Evolutionary conservation across 257 asterid genomes (phyloP), one percentile per base, ranked within the genome.

Genomic region (Petunia secreta): DNA sequence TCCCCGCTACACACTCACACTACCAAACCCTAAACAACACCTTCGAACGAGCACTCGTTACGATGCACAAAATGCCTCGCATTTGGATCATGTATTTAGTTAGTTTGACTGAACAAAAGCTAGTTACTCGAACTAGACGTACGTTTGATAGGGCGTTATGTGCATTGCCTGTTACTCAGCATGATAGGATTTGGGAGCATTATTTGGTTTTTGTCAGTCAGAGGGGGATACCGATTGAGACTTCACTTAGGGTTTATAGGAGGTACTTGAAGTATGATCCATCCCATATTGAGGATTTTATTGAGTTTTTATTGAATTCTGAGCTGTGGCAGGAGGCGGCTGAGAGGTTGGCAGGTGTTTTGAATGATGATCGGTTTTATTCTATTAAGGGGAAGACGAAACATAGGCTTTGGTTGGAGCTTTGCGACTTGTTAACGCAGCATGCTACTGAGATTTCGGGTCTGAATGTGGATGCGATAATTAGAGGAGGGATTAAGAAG

Each of bases 31-130:
- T 96, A 1, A 93, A 96, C 90, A 94, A 96, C 88, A 94, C 99
- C 1, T 96, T 96, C 74, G 98, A 95, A 76, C 83, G 98, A 13
- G 97, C 99, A 1, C 92, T 95, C 2, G 99, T 97, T 15, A 90
- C 94, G 14, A 92, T 95, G 99, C 99, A 95, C 90, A 95, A 95
- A 82, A 95, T 95, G 99, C 99, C 99, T 9, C 89, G 97, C 0
- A 90, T 95, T 64, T 95, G 99, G 99, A 91, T 91, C 14, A 86
- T 92, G 95, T 95, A 89, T 52, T 82, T 95, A 74, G 90, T 87
- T 75, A 86, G 92, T 1, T 46, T 95, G 78, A 93, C 97, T 5
- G 85, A 83, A 5, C 99, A 95, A 91, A 90, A 92, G 88, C 81
- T 93, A 34, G 78, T 92, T 38, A 91, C 93, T 10, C 87, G 86